Percentiles rank a stretch among this genome's conserved stretches.
These are phyloP conservation scores for Pythium sukuiense DNA, from an alignment of 352 stramenopile genomes.

Conservation along the genomic window DNA sequence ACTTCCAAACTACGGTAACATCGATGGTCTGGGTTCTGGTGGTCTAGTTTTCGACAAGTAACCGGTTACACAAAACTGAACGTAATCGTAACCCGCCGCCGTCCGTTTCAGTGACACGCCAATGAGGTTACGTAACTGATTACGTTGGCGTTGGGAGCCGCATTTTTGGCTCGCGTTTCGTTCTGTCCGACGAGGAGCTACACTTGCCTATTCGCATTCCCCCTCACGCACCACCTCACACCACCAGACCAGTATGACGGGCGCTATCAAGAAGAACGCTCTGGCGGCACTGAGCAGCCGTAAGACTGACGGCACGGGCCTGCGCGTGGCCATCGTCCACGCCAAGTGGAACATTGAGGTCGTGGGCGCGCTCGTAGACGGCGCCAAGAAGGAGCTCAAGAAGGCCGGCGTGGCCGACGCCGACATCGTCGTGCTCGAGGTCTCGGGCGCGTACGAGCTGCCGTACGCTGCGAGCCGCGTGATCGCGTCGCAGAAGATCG, in stretches of 20 bases:
- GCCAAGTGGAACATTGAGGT: constrained; percentile 88
- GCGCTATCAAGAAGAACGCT: constrained; percentile 77
- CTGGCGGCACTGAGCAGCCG: constrained; percentile 66
- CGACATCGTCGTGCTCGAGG: constrained; percentile 75
- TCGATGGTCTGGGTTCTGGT: constrained; percentile 5
- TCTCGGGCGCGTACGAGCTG: constrained; percentile 97
- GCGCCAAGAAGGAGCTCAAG: constrained; percentile 64
- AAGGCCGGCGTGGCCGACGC: constrained; percentile 55
- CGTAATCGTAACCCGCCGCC: not conserved
- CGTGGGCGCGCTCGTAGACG: constrained; percentile 65
- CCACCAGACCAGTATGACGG: constrained; percentile 15
- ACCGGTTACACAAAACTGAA: not conserved
- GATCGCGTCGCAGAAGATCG: constrained; percentile 92
- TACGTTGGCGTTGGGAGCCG: not conserved
- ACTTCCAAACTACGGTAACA: not conserved
- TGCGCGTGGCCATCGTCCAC: constrained; percentile 83
- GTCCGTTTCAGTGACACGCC: constrained; percentile 9
- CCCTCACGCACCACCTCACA: not conserved
- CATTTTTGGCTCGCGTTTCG: not conserved
- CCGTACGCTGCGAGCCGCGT: constrained; percentile 92
- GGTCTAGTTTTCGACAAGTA: not conserved
- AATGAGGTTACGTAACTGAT: not conserved
- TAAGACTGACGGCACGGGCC: constrained; percentile 73
- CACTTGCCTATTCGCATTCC: not conserved
- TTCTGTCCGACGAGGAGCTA: constrained; percentile 6